Evolutionary conservation across 331 rosid species (phyloP).

Genomic region (Quercus tomentella): DNA sequence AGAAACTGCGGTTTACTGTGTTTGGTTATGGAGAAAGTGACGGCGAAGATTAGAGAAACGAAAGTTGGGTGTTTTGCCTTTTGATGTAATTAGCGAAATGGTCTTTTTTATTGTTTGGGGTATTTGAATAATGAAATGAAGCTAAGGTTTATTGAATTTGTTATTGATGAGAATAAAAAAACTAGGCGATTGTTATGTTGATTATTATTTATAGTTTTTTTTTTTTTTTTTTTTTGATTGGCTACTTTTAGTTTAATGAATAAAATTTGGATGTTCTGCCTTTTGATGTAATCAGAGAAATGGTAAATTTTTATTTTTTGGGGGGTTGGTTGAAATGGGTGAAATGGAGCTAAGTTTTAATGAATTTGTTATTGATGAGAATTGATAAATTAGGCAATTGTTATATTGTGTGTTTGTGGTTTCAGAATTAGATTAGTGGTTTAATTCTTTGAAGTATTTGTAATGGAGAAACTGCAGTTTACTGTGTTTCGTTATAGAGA

Average conservation of each 20-base stretch:
- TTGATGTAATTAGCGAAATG: background rate
- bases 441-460: background rate
- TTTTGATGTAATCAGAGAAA: no score
- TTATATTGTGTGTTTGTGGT: background rate
- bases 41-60: no score
- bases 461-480: background rate
- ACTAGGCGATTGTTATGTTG: background rate
- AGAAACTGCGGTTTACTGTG: background rate
- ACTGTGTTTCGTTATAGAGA: background rate
- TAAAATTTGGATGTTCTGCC: no score
- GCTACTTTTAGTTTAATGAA: no score
- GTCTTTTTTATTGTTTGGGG: background rate
- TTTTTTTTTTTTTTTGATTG: background rate
- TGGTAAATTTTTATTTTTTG: no score
- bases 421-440: background rate
- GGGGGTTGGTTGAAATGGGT: no score
- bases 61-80: background rate
- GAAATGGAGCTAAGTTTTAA: no score
- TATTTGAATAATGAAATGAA: background rate
- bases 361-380: background rate
- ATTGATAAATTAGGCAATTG: background rate
- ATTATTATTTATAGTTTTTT: background rate
- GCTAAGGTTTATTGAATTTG: background rate
- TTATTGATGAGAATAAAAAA: background rate
- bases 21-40: background rate